Conservation (phyloP, 805 yeast genomes). For the Candida gorgasii region DNA sequence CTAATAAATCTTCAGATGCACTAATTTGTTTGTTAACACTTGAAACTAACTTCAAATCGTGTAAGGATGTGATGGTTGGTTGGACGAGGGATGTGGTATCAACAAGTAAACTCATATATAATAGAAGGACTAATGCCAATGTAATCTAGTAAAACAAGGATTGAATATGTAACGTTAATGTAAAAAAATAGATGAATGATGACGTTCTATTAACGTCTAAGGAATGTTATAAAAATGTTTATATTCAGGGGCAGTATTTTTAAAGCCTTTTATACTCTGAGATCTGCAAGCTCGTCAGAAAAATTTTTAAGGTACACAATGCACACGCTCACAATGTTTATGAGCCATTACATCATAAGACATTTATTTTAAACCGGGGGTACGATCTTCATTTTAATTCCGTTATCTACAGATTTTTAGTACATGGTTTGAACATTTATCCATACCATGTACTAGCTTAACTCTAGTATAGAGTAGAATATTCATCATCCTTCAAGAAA, state of each 20-base stretch:
- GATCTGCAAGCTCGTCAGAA: conserved; percentile 5
- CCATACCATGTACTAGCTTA: too few species aligned
- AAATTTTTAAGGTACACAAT: conserved; percentile 5
- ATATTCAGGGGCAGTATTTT: background rate
- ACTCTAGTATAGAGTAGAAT: too few species aligned
- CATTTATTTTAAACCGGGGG: background rate
- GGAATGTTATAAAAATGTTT: background rate
- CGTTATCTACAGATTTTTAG: too few species aligned
- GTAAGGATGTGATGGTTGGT: conserved; percentile 8
- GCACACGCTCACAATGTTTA: background rate
- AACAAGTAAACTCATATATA: conserved; percentile 7
- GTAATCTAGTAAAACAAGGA: too few species aligned
- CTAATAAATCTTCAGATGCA: conserved; percentile 4
- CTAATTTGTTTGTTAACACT: background rate
- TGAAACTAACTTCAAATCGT: background rate
- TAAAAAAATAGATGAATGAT: too few species aligned
- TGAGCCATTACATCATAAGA: conserved; percentile 5
- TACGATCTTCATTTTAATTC: too few species aligned
- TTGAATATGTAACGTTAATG: too few species aligned
- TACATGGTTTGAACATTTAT: too few species aligned
- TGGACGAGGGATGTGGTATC: conserved; percentile 8
- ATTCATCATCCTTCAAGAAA: too few species aligned
- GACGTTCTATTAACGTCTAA: background rate
- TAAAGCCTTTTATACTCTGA: conserved; percentile 1
- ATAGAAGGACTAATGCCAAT: too few species aligned